Evolutionary conservation across 441 rosid species (phyloP).

Genomic region (Melastoma candidum): DNA sequence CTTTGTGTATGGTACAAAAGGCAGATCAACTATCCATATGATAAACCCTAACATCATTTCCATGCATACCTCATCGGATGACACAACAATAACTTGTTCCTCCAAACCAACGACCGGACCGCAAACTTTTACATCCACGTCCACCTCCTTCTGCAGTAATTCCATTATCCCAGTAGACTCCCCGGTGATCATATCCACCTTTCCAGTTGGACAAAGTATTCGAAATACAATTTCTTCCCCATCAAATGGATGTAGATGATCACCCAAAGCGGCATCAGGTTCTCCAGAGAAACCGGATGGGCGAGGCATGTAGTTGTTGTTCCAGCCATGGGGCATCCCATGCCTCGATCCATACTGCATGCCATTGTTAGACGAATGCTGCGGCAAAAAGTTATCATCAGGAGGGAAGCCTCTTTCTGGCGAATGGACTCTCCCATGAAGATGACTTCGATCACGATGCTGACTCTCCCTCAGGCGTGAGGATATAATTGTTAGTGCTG

Average conservation of each 20-base stretch:
- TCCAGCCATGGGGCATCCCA: constrained; percentile 26
- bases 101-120: constrained; percentile 78
- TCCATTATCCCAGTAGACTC: constrained; percentile 66
- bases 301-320: constrained; percentile 41
- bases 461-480: constrained; percentile 93
- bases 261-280: constrained; percentile 35
- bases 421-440: constrained; percentile 64
- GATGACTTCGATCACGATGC: constrained; percentile 74
- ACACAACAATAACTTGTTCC: constrained; percentile 71
- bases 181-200: constrained; percentile 60
- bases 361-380: constrained; percentile 46
- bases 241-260: constrained; percentile 40
- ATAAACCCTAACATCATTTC: neutral
- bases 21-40: too few relatives aligned
- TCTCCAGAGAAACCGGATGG: constrained; percentile 41
- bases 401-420: constrained; percentile 54
- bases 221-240: constrained; percentile 77
- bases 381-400: constrained; percentile 59
- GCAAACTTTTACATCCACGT: constrained; percentile 73
- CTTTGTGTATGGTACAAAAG: neutral
- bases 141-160: constrained; percentile 53
- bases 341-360: constrained; percentile 39
- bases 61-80: constrained; percentile 72
- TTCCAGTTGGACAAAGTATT: constrained; percentile 80
- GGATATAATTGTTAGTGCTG: constrained; percentile 43